phyloP scores from a whole-genome alignment of 805 yeast genomes.

The Saturnispora zaruensis region DNA sequence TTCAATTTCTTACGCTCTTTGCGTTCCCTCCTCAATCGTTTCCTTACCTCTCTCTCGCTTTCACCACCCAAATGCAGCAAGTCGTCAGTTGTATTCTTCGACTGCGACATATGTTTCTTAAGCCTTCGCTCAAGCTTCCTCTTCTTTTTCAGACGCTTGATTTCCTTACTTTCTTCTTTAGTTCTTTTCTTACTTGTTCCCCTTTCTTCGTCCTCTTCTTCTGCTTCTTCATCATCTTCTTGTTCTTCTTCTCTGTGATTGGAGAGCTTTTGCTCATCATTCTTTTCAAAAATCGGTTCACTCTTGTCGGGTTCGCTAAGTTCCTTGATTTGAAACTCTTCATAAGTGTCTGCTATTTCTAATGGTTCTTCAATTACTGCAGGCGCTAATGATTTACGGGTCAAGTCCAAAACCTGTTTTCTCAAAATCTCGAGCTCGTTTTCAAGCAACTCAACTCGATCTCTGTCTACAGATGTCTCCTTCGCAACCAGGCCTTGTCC shows the following conservation, averaged over 20 bases:
- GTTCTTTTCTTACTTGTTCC: background rate
- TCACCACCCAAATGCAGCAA: conserved; percentile 19
- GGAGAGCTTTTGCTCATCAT: conserved; percentile 4
- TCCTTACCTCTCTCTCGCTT: conserved; percentile 14
- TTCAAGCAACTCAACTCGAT: background rate
- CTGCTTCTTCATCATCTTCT: conserved; percentile 6
- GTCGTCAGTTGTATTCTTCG: conserved; percentile 1
- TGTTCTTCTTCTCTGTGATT: conserved; percentile 2
- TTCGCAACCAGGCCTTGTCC: background rate
- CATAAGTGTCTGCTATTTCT: background rate
- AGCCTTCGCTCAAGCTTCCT: background rate
- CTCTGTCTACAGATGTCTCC: background rate
- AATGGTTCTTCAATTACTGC: background rate
- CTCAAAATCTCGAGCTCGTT: background rate
- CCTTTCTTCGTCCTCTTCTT: background rate
- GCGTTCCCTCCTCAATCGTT: conserved; percentile 18
- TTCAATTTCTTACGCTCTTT: conserved; percentile 4
- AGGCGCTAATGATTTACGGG: background rate
- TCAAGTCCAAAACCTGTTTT: conserved; percentile 6
- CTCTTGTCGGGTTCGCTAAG: conserved; percentile 9
- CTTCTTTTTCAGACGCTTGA: conserved; percentile 3
- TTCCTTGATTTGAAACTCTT: conserved; percentile 19
- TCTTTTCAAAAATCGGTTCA: background rate
- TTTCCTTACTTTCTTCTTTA: background rate
- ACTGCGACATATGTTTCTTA: background rate